Percentiles rank a stretch among this genome's conserved stretches.
Conservation (phyloP, 176 grass and related monocot genomes). For the Urochloa ruziziensis region DNA sequence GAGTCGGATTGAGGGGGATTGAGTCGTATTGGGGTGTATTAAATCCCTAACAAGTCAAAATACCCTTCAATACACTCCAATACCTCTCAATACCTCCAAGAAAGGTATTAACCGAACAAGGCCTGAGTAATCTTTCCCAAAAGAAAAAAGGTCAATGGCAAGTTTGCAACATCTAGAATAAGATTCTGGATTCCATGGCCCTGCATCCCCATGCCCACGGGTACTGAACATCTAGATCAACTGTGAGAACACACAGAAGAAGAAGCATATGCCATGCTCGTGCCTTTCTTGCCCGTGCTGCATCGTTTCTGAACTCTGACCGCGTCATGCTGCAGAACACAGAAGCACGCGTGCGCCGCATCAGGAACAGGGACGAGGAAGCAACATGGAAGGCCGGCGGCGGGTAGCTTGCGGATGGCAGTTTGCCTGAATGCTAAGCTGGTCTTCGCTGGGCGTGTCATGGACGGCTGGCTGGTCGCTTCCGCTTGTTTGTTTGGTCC, state of each 20-base stretch:
- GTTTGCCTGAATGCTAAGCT: background rate
- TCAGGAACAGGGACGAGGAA: slow-evolving; percentile 22
- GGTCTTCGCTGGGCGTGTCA: background rate
- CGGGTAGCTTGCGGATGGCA: background rate
- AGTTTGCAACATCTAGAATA: background rate
- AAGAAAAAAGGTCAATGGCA: background rate
- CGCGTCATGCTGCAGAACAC: background rate
- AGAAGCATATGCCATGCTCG: background rate
- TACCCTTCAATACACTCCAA: no score
- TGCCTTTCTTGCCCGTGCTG: background rate
- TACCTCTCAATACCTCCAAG: no score
- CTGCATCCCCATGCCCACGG: background rate
- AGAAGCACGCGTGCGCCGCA: background rate
- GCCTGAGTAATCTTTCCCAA: background rate
- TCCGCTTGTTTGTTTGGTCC: background rate
- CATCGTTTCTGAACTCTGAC: slow-evolving; percentile 20
- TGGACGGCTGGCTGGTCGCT: background rate
- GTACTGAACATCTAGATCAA: background rate
- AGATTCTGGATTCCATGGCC: background rate
- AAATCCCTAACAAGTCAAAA: no score
- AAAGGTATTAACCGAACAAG: no score
- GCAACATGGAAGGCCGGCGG: slow-evolving; percentile 8
- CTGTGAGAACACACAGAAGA: background rate
- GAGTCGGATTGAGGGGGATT: no score
- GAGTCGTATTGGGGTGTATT: no score